Conservation (phyloP, 2,329 filamentous ascomycete species). For the Verticillium albo-atrum region DNA sequence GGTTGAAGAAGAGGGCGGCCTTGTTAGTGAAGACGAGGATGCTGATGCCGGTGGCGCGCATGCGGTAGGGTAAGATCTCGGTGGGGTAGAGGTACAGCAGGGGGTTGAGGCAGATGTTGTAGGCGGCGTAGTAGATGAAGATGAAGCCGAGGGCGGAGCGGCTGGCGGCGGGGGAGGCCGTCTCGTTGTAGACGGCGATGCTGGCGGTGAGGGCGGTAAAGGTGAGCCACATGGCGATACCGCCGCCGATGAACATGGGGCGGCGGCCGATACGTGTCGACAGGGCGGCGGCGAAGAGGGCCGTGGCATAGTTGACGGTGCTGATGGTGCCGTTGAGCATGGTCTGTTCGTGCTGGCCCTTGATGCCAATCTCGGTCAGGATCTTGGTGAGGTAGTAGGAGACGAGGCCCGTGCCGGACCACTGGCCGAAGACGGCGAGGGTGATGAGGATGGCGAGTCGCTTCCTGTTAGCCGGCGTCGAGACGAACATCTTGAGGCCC, state of each 20-base stretch:
- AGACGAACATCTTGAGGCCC: conserved; percentile 12
- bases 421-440: conserved; percentile 19
- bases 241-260: conserved; percentile 23
- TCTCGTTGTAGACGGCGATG: conserved; percentile 4
- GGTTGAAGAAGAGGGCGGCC: conserved; percentile 22
- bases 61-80: conserved; percentile 19
- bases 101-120: conserved; percentile 1
- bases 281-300: background rate
- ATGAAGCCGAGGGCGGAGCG: conserved; percentile 23
- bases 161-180: background rate
- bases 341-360: conserved; percentile 26
- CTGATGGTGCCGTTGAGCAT: conserved; percentile 29
- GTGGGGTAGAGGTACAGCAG: conserved; percentile 14
- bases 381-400: conserved; percentile 32
- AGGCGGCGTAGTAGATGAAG: conserved; percentile 27
- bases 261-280: conserved; percentile 1
- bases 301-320: conserved; percentile 1
- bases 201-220: conserved; percentile 5
- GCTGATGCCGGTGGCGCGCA: conserved; percentile 19
- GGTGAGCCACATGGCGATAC: conserved; percentile 16
- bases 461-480: conserved; percentile 17
- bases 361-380: conserved; percentile 22
- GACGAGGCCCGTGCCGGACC: conserved; percentile 25
- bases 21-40: conserved; percentile 17
- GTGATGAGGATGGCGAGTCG: conserved; percentile 16